phyloP scores from a whole-genome alignment of 257 asterid species.

The Jacaranda copaia region DNA sequence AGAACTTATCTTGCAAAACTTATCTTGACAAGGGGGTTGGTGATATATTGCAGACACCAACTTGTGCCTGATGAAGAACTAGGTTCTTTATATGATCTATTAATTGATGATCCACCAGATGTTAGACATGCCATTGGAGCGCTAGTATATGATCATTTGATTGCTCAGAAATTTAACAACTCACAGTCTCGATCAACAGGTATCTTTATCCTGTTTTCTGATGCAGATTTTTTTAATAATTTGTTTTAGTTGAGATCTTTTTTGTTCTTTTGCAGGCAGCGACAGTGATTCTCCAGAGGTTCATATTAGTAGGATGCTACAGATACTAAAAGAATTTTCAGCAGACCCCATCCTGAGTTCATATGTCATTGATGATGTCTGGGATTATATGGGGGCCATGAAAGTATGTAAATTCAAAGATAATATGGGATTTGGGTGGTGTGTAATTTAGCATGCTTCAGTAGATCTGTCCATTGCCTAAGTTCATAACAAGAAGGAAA shows the following conservation, averaged over 20 bases:
- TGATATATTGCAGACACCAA: constrained; percentile 75
- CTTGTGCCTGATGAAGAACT: constrained; percentile 98
- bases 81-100: constrained; percentile 90
- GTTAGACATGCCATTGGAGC: constrained; percentile 95
- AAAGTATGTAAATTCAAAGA: constrained; percentile 60
- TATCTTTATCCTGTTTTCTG: constrained; percentile 42
- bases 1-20: constrained; percentile 34
- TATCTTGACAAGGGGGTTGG: constrained; percentile 37
- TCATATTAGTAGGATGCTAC: constrained; percentile 84
- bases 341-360: constrained; percentile 87
- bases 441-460: constrained; percentile 21
- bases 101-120: constrained; percentile 96
- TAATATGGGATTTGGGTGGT: constrained; percentile 21
- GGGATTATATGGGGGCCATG: constrained; percentile 99
- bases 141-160: constrained; percentile 92
- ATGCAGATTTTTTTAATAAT: not conserved
- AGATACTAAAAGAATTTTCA: constrained; percentile 89
- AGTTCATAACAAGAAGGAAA: constrained; percentile 1
- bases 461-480: not conserved
- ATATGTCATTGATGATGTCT: constrained; percentile 94
- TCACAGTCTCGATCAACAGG: constrained; percentile 85
- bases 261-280: constrained; percentile 59
- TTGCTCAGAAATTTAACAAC: constrained; percentile 88
- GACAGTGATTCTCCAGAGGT: constrained; percentile 75
- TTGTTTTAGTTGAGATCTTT: constrained; percentile 2